Evolutionary conservation across 2,329 filamentous ascomycete genomes (phyloP).

Genomic region (Arthrobotrys entomopaga): DNA sequence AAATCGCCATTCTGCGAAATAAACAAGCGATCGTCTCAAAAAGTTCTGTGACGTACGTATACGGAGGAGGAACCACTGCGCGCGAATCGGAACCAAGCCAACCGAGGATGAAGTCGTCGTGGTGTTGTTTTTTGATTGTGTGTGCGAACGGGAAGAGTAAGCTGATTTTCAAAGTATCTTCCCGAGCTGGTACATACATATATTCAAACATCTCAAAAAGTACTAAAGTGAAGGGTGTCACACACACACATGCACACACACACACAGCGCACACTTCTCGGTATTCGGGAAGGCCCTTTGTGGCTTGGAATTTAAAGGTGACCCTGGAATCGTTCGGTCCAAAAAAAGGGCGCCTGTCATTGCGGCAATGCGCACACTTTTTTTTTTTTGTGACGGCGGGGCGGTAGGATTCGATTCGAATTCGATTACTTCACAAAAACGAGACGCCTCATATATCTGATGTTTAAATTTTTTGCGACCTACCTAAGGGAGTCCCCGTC

Average conservation of each 20-base stretch:
- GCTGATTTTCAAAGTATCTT: conserved; percentile 45
- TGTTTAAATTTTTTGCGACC: conserved; percentile 32
- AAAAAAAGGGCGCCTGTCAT: not conserved
- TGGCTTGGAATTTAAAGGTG: not conserved
- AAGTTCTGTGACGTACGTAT: not conserved
- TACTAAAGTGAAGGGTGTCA: not conserved
- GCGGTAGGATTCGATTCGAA: no score
- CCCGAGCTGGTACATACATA: conserved; percentile 44
- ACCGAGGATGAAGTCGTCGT: conserved; percentile 2
- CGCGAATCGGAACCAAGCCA: conserved; percentile 54
- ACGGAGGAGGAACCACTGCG: not conserved
- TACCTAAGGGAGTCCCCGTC: conserved; percentile 6
- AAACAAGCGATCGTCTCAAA: not conserved
- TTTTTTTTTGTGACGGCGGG: not conserved
- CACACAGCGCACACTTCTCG: not conserved
- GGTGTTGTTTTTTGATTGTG: not conserved
- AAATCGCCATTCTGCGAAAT: not conserved
- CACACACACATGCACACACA: no score
- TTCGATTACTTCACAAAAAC: conserved; percentile 40
- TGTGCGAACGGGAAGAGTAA: conserved; percentile 7
- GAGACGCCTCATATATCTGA: conserved; percentile 25
- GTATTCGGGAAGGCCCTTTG: not conserved
- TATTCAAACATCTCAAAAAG: no score
- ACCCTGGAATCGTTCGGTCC: not conserved
- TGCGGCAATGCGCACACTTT: conserved; percentile 18